phyloP scores from a whole-genome alignment of 768 basidiomycete species.

The Calocybe gangraenosa region DNA sequence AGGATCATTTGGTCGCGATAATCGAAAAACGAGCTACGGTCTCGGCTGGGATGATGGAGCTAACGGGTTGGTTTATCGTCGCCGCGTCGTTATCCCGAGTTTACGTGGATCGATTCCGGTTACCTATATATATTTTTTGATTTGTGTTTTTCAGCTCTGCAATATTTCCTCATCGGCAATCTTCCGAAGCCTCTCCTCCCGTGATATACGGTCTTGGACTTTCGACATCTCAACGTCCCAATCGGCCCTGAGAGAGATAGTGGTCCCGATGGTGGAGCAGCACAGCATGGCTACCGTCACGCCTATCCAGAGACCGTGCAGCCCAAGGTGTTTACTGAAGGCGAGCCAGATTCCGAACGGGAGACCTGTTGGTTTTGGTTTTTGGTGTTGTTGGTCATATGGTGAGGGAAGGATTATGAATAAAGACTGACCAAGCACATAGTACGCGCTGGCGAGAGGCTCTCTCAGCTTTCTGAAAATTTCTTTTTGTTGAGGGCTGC shows the following conservation, averaged over 20 bases:
- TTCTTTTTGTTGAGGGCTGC: too few species aligned
- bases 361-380: conserved; percentile 1
- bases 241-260: background rate
- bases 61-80: too few species aligned
- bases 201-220: background rate
- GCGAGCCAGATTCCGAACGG: conserved; percentile 1
- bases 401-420: too few species aligned
- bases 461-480: too few species aligned
- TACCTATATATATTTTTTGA: too few species aligned
- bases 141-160: background rate
- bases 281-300: background rate
- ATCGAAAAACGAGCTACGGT: too few species aligned
- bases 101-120: too few species aligned
- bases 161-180: background rate
- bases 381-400: background rate
- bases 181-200: background rate
- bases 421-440: too few species aligned
- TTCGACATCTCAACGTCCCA: conserved; percentile 5
- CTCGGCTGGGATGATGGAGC: too few species aligned
- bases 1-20: too few species aligned
- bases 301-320: conserved; percentile 4
- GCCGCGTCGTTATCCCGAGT: too few species aligned
- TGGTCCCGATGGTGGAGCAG: conserved; percentile 1
- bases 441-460: too few species aligned
- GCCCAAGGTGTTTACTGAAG: background rate